Evolutionary conservation across 352 stramenopile species (phyloP).

Genomic region (Phytophthora brassicae): DNA sequence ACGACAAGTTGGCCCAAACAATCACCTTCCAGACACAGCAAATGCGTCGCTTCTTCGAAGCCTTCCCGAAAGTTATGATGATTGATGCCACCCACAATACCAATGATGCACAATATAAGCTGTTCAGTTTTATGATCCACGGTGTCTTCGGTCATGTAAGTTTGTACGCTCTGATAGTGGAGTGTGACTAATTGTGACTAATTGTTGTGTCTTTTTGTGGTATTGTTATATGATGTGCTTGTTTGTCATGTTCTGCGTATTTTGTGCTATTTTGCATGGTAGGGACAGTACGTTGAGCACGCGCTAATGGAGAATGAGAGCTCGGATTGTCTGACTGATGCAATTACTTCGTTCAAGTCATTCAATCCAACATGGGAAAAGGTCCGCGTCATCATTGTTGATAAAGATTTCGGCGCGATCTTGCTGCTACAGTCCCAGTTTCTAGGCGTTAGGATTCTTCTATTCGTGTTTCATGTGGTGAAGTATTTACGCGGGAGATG

Average conservation of each 20-base stretch:
- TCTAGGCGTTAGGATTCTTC: neutral
- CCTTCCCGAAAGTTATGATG: conserved; percentile 3
- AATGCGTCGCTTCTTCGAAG: conserved; percentile 6
- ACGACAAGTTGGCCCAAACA: conserved; percentile 1
- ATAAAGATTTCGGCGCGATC: conserved; percentile 2
- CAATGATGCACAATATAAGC: neutral
- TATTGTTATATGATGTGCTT: neutral
- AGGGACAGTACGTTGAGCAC: conserved; percentile 2
- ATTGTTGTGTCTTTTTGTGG: neutral
- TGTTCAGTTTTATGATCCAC: neutral
- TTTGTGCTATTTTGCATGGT: neutral
- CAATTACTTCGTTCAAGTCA: conserved; percentile 1
- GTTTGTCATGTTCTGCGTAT: neutral
- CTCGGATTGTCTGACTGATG: neutral
- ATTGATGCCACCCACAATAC: neutral
- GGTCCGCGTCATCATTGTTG: neutral
- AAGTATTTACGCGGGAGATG: neutral
- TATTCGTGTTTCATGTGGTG: neutral
- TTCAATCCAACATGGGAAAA: conserved; percentile 2
- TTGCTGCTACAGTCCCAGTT: neutral
- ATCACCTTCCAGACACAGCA: conserved; percentile 11
- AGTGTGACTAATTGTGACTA: neutral
- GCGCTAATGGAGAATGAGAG: conserved; percentile 2
- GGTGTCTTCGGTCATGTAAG: neutral
- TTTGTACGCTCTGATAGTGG: neutral